Conservation (phyloP, 1,284 basidiomycete species). For the Malassezia globosa region DNA sequence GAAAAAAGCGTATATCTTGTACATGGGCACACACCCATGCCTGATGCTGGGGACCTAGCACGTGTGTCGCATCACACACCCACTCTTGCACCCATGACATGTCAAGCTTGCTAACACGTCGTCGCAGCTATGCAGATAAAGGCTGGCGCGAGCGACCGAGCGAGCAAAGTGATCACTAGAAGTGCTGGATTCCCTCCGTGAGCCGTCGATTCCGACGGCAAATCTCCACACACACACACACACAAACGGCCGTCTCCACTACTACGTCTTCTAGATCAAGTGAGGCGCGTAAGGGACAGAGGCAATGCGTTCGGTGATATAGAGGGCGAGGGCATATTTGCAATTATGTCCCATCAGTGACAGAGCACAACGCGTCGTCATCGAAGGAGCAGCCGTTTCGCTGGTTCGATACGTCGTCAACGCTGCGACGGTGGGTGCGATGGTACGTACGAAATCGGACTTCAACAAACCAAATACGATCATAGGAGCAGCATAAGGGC, state of each 20-base stretch:
- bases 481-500: background rate
- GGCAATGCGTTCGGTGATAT: too few species aligned
- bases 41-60: background rate
- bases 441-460: too few species aligned
- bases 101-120: too few species aligned
- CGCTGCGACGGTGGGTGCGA: constrained; percentile 7
- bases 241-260: background rate
- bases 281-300: too few species aligned
- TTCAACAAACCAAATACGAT: too few species aligned
- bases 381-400: background rate
- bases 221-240: too few species aligned
- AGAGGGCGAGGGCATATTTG: constrained; percentile 9
- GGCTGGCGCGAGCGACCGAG: too few species aligned
- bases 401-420: constrained; percentile 1
- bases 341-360: constrained; percentile 11
- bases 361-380: constrained; percentile 1
- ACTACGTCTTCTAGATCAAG: background rate
- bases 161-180: too few species aligned
- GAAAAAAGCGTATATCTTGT: too few species aligned
- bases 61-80: background rate
- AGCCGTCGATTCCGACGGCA: too few species aligned
- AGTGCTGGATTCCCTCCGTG: too few species aligned
- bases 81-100: background rate
- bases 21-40: background rate
- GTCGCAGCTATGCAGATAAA: too few species aligned